A percentile compares a stretch with the other conserved stretches of the same genome.
These are phyloP conservation scores for Ophiostoma ips DNA, from an alignment of 2,329 filamentous ascomycete species.

Conservation along the genomic window DNA sequence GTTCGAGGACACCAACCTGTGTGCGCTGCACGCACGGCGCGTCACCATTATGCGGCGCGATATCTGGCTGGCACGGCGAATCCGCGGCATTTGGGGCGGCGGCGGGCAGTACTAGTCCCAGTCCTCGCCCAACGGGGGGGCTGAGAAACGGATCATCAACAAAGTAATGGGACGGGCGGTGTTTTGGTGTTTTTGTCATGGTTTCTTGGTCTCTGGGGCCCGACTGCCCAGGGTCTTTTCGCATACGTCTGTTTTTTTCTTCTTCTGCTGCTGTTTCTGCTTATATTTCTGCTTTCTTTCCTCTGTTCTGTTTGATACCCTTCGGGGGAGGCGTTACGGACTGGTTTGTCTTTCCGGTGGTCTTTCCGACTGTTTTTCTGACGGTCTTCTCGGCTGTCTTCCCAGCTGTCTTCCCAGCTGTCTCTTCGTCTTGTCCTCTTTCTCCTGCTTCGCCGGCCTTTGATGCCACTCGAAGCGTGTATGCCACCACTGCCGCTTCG, in stretches of 20 bases:
- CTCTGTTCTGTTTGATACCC: background rate
- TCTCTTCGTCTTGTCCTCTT: no score
- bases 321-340: background rate
- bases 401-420: background rate
- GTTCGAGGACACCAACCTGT: slow-evolving; percentile 94
- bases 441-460: no score
- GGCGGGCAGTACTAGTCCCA: slow-evolving; percentile 37
- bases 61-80: slow-evolving; percentile 77
- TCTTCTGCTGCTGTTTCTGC: background rate
- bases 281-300: background rate
- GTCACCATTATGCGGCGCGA: slow-evolving; percentile 98
- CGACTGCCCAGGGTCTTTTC: background rate
- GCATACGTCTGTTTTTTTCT: background rate
- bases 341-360: slow-evolving; percentile 1
- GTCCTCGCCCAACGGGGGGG: no score
- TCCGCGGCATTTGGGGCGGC: slow-evolving; percentile 65
- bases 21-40: slow-evolving; percentile 90
- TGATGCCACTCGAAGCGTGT: no score
- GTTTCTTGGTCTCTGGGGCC: background rate
- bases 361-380: background rate
- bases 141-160: background rate
- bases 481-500: no score
- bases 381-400: background rate
- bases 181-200: background rate
- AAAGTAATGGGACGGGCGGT: background rate